Percentiles rank a stretch among this genome's conserved stretches.
Evolutionary conservation across 1,284 basidiomycete species (phyloP).

Genomic region (Cystobasidium pallidum): DNA sequence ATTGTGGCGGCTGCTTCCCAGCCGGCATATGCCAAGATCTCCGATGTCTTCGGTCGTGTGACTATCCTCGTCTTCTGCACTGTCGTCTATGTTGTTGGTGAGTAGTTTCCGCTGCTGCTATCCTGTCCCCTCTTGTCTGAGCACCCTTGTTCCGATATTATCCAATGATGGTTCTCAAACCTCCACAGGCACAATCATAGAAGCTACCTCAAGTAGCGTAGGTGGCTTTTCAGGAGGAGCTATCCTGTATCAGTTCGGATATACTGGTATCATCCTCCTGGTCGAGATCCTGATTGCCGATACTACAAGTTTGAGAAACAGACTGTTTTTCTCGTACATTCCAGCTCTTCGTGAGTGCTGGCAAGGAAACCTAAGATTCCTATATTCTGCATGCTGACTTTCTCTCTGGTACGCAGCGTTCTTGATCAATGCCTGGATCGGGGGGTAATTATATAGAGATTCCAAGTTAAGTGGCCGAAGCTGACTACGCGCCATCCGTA

Average conservation of each 20-base stretch:
- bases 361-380: too few species aligned
- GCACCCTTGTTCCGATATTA: too few species aligned
- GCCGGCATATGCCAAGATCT: conserved; percentile 55
- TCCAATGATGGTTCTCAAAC: too few species aligned
- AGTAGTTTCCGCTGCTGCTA: neutral
- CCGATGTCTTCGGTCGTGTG: conserved; percentile 58
- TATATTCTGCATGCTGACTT: neutral
- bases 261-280: conserved; percentile 54
- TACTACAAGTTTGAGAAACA: conserved; percentile 57
- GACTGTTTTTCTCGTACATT: conserved; percentile 59
- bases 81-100: conserved; percentile 56
- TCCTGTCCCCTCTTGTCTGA: conserved; percentile 19
- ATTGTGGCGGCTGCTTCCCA: conserved; percentile 48
- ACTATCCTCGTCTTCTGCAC: conserved; percentile 56
- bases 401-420: neutral
- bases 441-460: neutral
- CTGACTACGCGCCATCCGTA: neutral
- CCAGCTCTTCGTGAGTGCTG: conserved; percentile 55
- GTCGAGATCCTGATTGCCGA: conserved; percentile 59
- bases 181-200: conserved; percentile 55
- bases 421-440: conserved; percentile 58
- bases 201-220: conserved; percentile 55
- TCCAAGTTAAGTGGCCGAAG: neutral
- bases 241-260: conserved; percentile 55
- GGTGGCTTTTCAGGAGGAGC: conserved; percentile 56